Base-by-base conservation (phyloP, 805 yeast genomes). In the Candida corydali region DNA sequence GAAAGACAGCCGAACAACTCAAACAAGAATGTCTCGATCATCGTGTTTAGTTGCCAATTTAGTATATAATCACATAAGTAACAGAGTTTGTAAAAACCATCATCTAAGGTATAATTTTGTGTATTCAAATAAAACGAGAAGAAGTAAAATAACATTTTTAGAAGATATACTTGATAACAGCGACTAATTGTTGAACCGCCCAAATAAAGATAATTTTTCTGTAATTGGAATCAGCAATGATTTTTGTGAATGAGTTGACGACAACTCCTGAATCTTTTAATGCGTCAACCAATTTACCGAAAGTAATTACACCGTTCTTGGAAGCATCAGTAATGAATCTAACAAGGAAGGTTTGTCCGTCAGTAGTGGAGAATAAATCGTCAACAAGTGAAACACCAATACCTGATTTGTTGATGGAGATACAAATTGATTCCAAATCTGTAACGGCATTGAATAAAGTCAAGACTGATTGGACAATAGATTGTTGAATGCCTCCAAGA, bases 371-470 rank as follows among this genome's bases (percentile, higher is more conserved):
- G 6, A 43, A 24, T 14, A 33, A 33, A 26, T 42, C 45, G 16
- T 40, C 37, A 28, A 41, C 19, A 8, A 40, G 29, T 3, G 47
- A 43, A 14, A 42, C 34, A n/a, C 36, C 42, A 17, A 43, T 34
- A n/a, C 47, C 47, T n/a, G 47, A 43, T 36, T 43, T 41, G 6
- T 43, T 33, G 14, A 43, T 22, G 11, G 47, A 41, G 11, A 24
- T 38, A 32, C 39, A 38, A 24, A 43, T 26, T 5, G 35, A 24
- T 30, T 26, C 40, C 6, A 42, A 22, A 31, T 39, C 37, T 16
- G 40, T 23, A n/a, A 30, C 36, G n/a, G 32, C 26, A 29, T 36
- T 35, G 26, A 43, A 29, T 15, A 36, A 22, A 6, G 37, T 28
- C 5, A 43, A 16, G 12, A 38, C 31, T 9, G 32, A 30, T 29